Evolutionary conservation across 2,329 filamentous ascomycete genomes (phyloP), one percentile per base, ranked within the genome.

Genomic region (Corynespora cassiicola): DNA sequence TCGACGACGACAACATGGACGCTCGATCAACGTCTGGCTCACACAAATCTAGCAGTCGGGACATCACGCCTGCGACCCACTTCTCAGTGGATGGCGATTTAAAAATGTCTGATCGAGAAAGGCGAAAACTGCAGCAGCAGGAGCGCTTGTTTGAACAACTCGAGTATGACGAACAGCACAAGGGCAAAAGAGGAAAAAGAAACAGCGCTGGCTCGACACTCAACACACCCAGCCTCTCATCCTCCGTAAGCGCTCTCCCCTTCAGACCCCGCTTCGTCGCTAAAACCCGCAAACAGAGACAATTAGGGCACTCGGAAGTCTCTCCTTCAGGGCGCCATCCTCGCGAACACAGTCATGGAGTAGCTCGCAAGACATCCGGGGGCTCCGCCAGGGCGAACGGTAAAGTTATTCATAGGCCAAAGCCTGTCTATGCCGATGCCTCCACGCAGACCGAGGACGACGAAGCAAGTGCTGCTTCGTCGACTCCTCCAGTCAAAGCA

Each of bases 111-210:
- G 81, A 79, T 45, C 75, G 82, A 5, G 82, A 85, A 51, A 76
- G 76, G 54, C 78, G 81, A 42, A 85, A 85, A 63, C 73, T 85
- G 30, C 79, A 80, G 36, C 80, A 81, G 38, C 78, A 80, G 26
- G 81, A 85, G 53, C 79, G 79, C 48, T 76, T 84, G 42, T 84
- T 84, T 46, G 76, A 81, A 47, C 76, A 81, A 52, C 70, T 82
- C 46, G 81, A 84, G 52, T 72, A 77, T 31, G 78, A 84, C 43
- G 78, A 80, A 50, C 73, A 76, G 40, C 70, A 73, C 20, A 76
- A 66, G 25, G 52, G 75, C 37, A 76, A 72, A 49, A 78, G 77
- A 62, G 80, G 77, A 59, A 80, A 84, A 56, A 72, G 78, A 36
- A 75, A 74, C 39, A 82, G 78, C 55, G 78, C 74, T 27, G 76